phyloP scores from a whole-genome alignment of 805 yeast genomes.

The Hermanozyma aechmeae region DNA sequence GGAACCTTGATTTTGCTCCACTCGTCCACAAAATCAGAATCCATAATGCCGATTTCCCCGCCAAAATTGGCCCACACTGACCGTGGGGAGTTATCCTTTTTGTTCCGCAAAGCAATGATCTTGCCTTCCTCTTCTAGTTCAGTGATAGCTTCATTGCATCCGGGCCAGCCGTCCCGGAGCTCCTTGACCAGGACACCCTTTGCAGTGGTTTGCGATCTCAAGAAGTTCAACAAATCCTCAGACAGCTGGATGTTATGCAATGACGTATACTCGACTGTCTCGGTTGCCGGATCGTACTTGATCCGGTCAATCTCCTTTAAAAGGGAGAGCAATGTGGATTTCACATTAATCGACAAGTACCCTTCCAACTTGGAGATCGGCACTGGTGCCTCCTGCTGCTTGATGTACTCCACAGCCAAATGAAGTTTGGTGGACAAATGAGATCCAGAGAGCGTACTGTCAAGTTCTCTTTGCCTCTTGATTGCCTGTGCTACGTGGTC shows the following conservation, averaged over 20 bases:
- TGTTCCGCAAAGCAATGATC: slow-evolving; percentile 76
- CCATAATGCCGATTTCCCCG: slow-evolving; percentile 61
- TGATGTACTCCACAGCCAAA: slow-evolving; percentile 86
- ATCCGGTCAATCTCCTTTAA: slow-evolving; percentile 72
- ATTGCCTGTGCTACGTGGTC: slow-evolving; percentile 24
- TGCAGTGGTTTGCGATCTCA: slow-evolving; percentile 76
- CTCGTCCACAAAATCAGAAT: slow-evolving; percentile 70
- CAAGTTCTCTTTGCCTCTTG: slow-evolving; percentile 23
- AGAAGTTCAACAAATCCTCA: slow-evolving; percentile 63
- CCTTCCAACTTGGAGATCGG: slow-evolving; percentile 54
- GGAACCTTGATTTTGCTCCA: slow-evolving; percentile 82
- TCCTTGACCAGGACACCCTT: slow-evolving; percentile 81
- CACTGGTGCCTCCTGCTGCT: slow-evolving; percentile 62
- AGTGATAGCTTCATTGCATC: slow-evolving; percentile 69
- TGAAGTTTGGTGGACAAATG: slow-evolving; percentile 82
- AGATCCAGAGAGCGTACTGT: slow-evolving; percentile 31
- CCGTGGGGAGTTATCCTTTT: slow-evolving; percentile 90
- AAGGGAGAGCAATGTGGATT: slow-evolving; percentile 56
- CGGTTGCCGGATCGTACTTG: slow-evolving; percentile 48
- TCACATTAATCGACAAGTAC: slow-evolving; percentile 55
- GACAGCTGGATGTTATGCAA: slow-evolving; percentile 79
- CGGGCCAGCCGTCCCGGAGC: slow-evolving; percentile 88
- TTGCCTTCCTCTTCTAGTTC: slow-evolving; percentile 70
- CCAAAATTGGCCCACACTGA: slow-evolving; percentile 86
- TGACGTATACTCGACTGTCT: slow-evolving; percentile 79